Evolutionary conservation across 2,329 filamentous ascomycete species (phyloP).

Genomic region (Talaromyces pinophilus): DNA sequence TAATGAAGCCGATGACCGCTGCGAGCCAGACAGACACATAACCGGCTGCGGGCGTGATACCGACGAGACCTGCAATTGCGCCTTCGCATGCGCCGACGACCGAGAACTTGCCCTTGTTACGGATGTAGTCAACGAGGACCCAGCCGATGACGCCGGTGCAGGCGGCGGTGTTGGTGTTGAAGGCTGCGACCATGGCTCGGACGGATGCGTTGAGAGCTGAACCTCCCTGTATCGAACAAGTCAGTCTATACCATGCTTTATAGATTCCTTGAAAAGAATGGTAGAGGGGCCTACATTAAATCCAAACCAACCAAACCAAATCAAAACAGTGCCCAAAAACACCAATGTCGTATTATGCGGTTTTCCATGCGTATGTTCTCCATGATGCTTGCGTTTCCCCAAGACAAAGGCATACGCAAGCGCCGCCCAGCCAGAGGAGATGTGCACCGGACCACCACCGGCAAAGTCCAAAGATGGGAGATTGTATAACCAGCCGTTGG

Average conservation of each 20-base stretch:
- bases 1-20: conserved; percentile 59
- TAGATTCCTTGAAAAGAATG: too few species aligned
- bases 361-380: conserved; percentile 51
- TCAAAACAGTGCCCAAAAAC: conserved; percentile 63
- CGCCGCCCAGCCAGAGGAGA: conserved; percentile 69
- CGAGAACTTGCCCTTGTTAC: conserved; percentile 55
- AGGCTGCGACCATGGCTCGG: conserved; percentile 57
- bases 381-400: conserved; percentile 64
- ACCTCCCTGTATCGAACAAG: conserved; percentile 43
- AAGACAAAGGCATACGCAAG: conserved; percentile 74
- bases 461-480: conserved; percentile 73
- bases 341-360: conserved; percentile 75
- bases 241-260: too few species aligned
- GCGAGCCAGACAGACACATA: conserved; percentile 57
- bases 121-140: conserved; percentile 56
- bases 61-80: conserved; percentile 61
- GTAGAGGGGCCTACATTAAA: conserved; percentile 48
- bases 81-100: conserved; percentile 60
- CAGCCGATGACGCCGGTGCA: conserved; percentile 57
- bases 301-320: conserved; percentile 57
- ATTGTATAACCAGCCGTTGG: conserved; percentile 68
- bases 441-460: conserved; percentile 73
- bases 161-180: conserved; percentile 61
- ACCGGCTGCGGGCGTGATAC: conserved; percentile 60
- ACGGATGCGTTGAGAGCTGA: conserved; percentile 56